A percentile compares a stretch with the other conserved stretches of the same genome.
Evolutionary conservation across 768 basidiomycete species (phyloP).

Genomic region (Trametes meyenii): DNA sequence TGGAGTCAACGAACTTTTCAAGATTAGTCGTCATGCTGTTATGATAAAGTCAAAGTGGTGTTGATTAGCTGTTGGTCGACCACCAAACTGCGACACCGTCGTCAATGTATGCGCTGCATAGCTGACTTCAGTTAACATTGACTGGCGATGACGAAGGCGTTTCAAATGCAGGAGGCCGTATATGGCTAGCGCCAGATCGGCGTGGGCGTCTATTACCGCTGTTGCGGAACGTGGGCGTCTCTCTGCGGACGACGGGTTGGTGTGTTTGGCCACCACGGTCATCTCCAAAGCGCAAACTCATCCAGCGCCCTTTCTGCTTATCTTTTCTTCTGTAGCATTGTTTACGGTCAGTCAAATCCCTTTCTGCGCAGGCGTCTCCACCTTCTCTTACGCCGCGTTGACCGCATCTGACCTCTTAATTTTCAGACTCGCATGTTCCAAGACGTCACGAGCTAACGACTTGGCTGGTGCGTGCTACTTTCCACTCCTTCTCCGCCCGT

Average conservation of each 20-base stretch:
- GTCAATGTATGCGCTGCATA: too few relatives aligned
- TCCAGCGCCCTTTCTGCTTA: neutral
- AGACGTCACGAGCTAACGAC: conserved; percentile 21
- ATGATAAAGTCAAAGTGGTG: too few relatives aligned
- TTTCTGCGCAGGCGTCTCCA: neutral
- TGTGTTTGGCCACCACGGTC: conserved; percentile 18
- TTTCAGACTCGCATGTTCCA: neutral
- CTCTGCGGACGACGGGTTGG: neutral
- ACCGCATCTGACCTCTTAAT: neutral
- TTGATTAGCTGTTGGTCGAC: too few relatives aligned
- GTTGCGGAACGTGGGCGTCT: conserved; percentile 6
- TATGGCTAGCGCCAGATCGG: too few relatives aligned
- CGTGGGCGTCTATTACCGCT: neutral
- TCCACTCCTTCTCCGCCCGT: neutral
- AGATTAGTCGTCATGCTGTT: too few relatives aligned
- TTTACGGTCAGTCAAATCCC: conserved; percentile 15
- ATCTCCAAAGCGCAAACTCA: neutral
- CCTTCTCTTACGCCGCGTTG: conserved; percentile 10
- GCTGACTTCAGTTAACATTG: too few relatives aligned
- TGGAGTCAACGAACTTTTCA: too few relatives aligned
- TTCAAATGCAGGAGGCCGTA: too few relatives aligned
- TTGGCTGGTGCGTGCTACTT: conserved; percentile 14
- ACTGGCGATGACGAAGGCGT: too few relatives aligned
- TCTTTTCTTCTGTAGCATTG: conserved; percentile 10
- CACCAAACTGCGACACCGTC: too few relatives aligned